Percentiles rank a stretch among this genome's conserved stretches.
Evolutionary conservation across 345 rosid genomes (phyloP).

Genomic region (Moricandia arvensis): DNA sequence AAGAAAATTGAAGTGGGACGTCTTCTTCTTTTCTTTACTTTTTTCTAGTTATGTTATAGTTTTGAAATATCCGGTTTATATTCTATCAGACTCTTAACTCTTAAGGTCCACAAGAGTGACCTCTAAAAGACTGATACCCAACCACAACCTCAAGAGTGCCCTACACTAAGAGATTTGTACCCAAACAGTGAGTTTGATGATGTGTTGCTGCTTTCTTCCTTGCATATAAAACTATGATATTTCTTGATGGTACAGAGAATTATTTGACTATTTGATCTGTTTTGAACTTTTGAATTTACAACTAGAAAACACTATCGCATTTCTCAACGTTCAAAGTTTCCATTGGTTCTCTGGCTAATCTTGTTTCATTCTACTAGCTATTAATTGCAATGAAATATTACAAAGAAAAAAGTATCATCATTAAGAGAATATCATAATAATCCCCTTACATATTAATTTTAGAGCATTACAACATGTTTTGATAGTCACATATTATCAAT

Average conservation of each 20-base stretch:
- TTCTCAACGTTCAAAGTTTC: not conserved
- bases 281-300: not conserved
- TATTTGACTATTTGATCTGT: not conserved
- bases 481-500: too few relatives aligned
- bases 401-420: not conserved
- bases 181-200: conserved; percentile 15
- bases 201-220: conserved; percentile 1
- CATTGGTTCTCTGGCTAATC: not conserved
- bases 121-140: conserved; percentile 13
- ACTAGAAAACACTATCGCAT: not conserved
- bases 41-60: not conserved
- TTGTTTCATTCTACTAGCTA: not conserved
- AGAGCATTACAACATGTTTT: too few relatives aligned
- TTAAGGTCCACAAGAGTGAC: conserved; percentile 1
- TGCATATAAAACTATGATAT: not conserved
- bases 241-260: not conserved
- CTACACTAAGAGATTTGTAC: not conserved
- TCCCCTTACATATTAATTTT: too few relatives aligned
- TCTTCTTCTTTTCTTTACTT: not conserved
- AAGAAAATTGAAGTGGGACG: not conserved
- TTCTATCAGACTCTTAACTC: not conserved
- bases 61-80: not conserved
- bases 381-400: not conserved
- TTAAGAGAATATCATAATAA: not conserved
- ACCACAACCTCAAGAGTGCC: conserved; percentile 5